A percentile compares a stretch with the other conserved stretches of the same genome.
These are phyloP conservation scores for Tricholoma flavovirens DNA, from an alignment of 768 basidiomycete genomes.

Conservation along the genomic window DNA sequence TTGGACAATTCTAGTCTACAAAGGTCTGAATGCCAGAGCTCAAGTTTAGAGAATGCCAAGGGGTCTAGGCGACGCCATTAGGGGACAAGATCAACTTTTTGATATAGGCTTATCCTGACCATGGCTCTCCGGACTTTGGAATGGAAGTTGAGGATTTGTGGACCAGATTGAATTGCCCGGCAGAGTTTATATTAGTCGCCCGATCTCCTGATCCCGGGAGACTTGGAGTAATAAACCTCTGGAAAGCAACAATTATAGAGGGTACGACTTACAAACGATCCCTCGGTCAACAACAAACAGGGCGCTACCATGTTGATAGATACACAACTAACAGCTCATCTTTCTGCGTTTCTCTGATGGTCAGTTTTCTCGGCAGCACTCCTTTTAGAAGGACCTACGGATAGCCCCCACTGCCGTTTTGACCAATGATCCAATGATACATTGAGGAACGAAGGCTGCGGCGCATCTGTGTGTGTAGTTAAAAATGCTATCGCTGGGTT, in stretches of 20 bases:
- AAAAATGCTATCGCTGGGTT: neutral
- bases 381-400: constrained; percentile 66
- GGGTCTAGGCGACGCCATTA: constrained; percentile 57
- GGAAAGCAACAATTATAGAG: neutral
- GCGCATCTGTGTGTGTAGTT: neutral
- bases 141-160: constrained; percentile 81
- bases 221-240: constrained; percentile 33
- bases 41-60: constrained; percentile 62
- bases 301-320: constrained; percentile 47
- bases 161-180: constrained; percentile 64
- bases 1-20: no score
- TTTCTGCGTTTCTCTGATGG: constrained; percentile 63
- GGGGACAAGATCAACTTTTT: constrained; percentile 1
- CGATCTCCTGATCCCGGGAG: constrained; percentile 69
- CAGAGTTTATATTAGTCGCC: constrained; percentile 69
- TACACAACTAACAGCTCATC: constrained; percentile 59
- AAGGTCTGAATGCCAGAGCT: constrained; percentile 77
- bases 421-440: constrained; percentile 59
- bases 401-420: constrained; percentile 54
- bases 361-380: constrained; percentile 62
- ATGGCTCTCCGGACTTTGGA: constrained; percentile 72
- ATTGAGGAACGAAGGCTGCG: constrained; percentile 59
- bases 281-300: constrained; percentile 71
- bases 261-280: constrained; percentile 50
- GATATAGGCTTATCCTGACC: constrained; percentile 31